phyloP scores from a whole-genome alignment of 306 rosid genomes.

The Gleditsia sinensis region DNA sequence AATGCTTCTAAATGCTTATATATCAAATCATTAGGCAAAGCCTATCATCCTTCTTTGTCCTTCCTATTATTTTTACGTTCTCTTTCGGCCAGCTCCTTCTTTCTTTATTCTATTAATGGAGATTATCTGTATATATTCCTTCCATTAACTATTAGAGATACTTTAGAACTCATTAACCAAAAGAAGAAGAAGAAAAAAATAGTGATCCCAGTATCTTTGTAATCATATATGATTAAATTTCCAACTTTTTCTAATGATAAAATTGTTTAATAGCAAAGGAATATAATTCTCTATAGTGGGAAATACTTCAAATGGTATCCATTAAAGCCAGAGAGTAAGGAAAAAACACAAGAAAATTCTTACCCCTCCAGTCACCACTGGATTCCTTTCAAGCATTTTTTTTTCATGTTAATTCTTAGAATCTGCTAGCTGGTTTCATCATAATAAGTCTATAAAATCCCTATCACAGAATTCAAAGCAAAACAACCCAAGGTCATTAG shows the following conservation, averaged over 20 bases:
- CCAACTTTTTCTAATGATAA: too few species aligned
- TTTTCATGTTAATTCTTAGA: constrained; percentile 25
- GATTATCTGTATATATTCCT: constrained; percentile 39
- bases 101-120: constrained; percentile 34
- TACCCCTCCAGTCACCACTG: constrained; percentile 15
- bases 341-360: constrained; percentile 9
- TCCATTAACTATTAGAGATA: constrained; percentile 28
- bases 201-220: constrained; percentile 35
- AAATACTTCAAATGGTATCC: constrained; percentile 21
- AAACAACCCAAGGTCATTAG: too few species aligned
- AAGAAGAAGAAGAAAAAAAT: not conserved
- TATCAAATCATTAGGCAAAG: constrained; percentile 9
- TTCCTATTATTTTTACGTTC: constrained; percentile 1
- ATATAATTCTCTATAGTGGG: constrained; percentile 19
- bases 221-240: not conserved
- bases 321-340: not conserved
- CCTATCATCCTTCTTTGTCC: constrained; percentile 10
- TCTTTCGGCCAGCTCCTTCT: constrained; percentile 29
- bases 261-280: constrained; percentile 38
- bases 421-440: constrained; percentile 32
- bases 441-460: constrained; percentile 10
- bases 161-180: constrained; percentile 42
- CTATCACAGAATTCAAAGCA: constrained; percentile 23
- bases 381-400: not conserved
- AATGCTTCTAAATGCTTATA: constrained; percentile 32